Conservation (phyloP, 2,329 filamentous ascomycete genomes). For the Orbilia oligospora region DNA sequence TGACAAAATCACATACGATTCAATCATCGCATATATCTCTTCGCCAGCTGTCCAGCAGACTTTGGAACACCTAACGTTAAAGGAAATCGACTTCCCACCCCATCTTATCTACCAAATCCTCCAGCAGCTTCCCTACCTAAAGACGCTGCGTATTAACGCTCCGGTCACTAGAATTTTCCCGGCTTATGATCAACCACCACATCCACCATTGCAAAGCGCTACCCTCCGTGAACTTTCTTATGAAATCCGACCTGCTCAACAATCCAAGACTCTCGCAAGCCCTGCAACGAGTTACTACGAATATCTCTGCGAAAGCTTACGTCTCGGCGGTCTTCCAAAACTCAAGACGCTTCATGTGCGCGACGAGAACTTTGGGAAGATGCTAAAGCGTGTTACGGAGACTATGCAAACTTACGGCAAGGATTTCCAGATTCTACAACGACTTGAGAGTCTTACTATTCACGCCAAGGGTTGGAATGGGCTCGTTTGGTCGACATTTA, state of each 20-base stretch:
- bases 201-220: slow-evolving; percentile 69
- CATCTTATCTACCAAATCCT: slow-evolving; percentile 68
- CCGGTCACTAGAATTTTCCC: slow-evolving; percentile 74
- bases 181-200: slow-evolving; percentile 74
- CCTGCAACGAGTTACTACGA: slow-evolving; percentile 79
- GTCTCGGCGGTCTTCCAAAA: slow-evolving; percentile 80
- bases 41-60: slow-evolving; percentile 73
- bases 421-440: slow-evolving; percentile 37
- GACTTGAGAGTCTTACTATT: slow-evolving; percentile 53
- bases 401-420: slow-evolving; percentile 67
- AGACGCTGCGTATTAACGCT: slow-evolving; percentile 72
- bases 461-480: slow-evolving; percentile 60
- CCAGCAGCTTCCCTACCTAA: slow-evolving; percentile 67
- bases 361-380: slow-evolving; percentile 85
- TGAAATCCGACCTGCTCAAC: slow-evolving; percentile 79
- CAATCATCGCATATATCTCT: slow-evolving; percentile 78
- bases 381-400: slow-evolving; percentile 75
- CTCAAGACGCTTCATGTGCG: slow-evolving; percentile 86
- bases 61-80: slow-evolving; percentile 79
- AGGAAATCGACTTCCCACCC: slow-evolving; percentile 75
- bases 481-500: slow-evolving; percentile 58
- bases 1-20: slow-evolving; percentile 79
- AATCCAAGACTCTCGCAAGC: slow-evolving; percentile 66
- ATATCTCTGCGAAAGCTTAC: slow-evolving; percentile 86
- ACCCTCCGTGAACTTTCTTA: slow-evolving; percentile 82